These are phyloP conservation scores for Colletotrichum endophyticum DNA, from an alignment of 2,329 filamentous ascomycete species.

Conservation along the genomic window DNA sequence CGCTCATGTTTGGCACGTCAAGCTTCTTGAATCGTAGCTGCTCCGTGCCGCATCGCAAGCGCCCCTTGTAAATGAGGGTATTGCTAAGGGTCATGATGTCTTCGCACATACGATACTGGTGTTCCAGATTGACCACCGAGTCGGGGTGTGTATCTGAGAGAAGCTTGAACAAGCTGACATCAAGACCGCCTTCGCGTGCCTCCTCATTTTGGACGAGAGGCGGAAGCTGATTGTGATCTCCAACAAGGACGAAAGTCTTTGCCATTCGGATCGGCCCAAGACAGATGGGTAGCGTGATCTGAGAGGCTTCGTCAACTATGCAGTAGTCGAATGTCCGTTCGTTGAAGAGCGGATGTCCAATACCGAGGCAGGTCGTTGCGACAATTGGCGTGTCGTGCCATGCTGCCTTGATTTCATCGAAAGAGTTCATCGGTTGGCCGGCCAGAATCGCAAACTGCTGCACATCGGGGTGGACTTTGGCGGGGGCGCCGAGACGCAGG, in stretches of 20 bases:
- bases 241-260: conserved; percentile 90
- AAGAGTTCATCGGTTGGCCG: conserved; percentile 72
- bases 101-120: conserved; percentile 98
- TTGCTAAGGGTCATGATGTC: conserved; percentile 97
- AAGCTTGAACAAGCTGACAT: conserved; percentile 92
- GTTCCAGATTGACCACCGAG: conserved; percentile 89
- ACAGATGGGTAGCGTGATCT: conserved; percentile 95
- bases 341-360: conserved; percentile 87
- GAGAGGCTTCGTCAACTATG: conserved; percentile 96
- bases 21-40: conserved; percentile 74
- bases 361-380: conserved; percentile 91
- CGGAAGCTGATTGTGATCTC: conserved; percentile 95
- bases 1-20: conserved; percentile 68
- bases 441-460: conserved; percentile 84
- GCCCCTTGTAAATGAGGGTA: conserved; percentile 88
- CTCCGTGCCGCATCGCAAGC: conserved; percentile 85
- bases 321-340: conserved; percentile 96
- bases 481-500: conserved; percentile 81
- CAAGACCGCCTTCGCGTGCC: conserved; percentile 83
- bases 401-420: conserved; percentile 82
- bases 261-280: conserved; percentile 94
- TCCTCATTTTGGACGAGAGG: conserved; percentile 93
- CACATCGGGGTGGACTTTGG: conserved; percentile 89
- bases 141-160: conserved; percentile 87
- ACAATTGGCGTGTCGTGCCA: conserved; percentile 91